phyloP scores from a whole-genome alignment of 768 basidiomycete genomes.

The Agrocybe praecox region DNA sequence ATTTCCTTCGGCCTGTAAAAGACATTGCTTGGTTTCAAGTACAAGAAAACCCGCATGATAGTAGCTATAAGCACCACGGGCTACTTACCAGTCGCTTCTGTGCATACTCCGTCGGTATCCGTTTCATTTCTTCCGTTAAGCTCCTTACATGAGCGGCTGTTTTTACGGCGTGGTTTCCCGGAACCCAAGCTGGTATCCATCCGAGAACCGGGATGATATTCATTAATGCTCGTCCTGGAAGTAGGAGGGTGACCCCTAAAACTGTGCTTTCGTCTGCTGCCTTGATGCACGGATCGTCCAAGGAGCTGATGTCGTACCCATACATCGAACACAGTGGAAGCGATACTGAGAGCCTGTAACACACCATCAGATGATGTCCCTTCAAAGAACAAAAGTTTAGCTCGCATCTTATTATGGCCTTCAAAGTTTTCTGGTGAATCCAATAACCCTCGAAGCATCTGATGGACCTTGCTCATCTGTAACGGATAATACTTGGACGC shows the following conservation, averaged over 20 bases:
- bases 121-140: conserved; percentile 3
- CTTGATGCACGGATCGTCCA: conserved; percentile 9
- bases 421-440: conserved; percentile 9
- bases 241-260: conserved; percentile 1
- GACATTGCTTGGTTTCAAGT: neutral
- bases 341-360: conserved; percentile 6
- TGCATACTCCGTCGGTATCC: conserved; percentile 7
- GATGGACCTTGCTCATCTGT: conserved; percentile 27
- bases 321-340: conserved; percentile 12
- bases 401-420: conserved; percentile 12
- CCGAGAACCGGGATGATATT: conserved; percentile 12
- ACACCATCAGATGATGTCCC: too few species aligned
- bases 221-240: conserved; percentile 11
- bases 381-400: neutral
- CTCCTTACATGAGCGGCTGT: neutral
- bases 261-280: conserved; percentile 6
- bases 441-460: conserved; percentile 29
- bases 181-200: conserved; percentile 16
- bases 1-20: conserved; percentile 9
- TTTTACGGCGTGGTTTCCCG: conserved; percentile 6
- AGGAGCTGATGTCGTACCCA: conserved; percentile 12
- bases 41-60: too few species aligned
- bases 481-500: conserved; percentile 24
- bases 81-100: conserved; percentile 5
- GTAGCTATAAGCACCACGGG: too few species aligned